Evolutionary conservation across 148 eudicot species (phyloP).

Genomic region (Rhododendron henanense): DNA sequence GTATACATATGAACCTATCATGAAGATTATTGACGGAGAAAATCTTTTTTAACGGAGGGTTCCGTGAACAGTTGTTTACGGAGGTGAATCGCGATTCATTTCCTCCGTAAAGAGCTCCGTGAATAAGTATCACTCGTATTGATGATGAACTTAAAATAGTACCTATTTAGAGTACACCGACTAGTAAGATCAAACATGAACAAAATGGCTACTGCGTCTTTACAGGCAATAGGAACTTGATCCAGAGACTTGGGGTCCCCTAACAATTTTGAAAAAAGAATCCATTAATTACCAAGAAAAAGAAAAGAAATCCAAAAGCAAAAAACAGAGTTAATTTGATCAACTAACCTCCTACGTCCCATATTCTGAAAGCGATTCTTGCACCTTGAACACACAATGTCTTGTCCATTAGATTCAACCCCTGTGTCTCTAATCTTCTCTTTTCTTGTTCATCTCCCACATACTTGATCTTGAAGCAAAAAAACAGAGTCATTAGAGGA

Average conservation of each 20-base stretch:
- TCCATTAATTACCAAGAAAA: not conserved
- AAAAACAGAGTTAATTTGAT: not conserved
- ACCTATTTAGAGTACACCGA: conserved; percentile 73
- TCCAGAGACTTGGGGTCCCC: conserved; percentile 53
- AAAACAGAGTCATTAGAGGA: not conserved
- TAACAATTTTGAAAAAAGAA: not conserved
- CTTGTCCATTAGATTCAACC: conserved; percentile 80
- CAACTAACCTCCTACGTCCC: conserved; percentile 88
- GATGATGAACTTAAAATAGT: too few species aligned
- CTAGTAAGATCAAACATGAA: conserved; percentile 90
- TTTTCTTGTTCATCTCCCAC: conserved; percentile 84
- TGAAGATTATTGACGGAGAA: too few species aligned
- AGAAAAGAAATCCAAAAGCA: not conserved
- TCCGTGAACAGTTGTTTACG: too few species aligned
- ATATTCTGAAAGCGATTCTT: conserved; percentile 74
- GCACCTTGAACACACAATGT: conserved; percentile 59
- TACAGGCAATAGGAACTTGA: conserved; percentile 82
- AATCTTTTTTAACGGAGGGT: too few species aligned
- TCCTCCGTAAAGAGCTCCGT: too few species aligned
- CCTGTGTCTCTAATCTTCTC: conserved; percentile 61
- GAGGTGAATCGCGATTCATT: too few species aligned
- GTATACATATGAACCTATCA: not conserved
- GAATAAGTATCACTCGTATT: too few species aligned
- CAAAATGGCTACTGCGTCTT: conserved; percentile 75
- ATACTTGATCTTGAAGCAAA: conserved; percentile 56